These are phyloP conservation scores for Poa annua DNA, from an alignment of 176 grass and related monocot species.

Conservation along the genomic window DNA sequence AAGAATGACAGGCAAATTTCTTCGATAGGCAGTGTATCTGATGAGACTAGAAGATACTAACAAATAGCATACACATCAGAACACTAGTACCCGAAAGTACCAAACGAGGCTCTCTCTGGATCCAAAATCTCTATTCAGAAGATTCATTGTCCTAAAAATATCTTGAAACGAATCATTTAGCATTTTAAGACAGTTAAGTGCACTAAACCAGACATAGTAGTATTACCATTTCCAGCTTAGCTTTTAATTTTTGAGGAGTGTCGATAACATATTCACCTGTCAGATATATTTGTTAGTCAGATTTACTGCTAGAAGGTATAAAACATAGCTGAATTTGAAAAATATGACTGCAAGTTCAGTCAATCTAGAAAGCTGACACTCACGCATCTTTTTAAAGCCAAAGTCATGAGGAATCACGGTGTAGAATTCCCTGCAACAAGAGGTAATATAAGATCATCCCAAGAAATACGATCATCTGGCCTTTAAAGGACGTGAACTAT, in stretches of 20 bases:
- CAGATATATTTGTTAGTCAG: conserved; percentile 42
- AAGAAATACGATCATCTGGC: not conserved
- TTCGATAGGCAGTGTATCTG: conserved; percentile 9
- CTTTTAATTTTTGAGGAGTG: conserved; percentile 88
- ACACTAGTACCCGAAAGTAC: not conserved
- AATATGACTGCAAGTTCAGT: conserved; percentile 11
- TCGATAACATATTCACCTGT: conserved; percentile 91
- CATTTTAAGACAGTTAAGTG: conserved; percentile 9
- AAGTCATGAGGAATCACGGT: conserved; percentile 99
- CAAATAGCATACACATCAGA: conserved; percentile 1
- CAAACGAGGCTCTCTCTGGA: not conserved
- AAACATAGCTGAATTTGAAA: conserved; percentile 32
- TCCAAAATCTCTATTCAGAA: not conserved
- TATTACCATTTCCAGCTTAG: conserved; percentile 93
- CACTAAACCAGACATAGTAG: conserved; percentile 28
- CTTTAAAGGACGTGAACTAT: not conserved
- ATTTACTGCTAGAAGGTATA: conserved; percentile 35
- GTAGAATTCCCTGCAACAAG: conserved; percentile 59
- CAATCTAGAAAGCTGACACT: conserved; percentile 51
- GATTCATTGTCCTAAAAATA: conserved; percentile 3
- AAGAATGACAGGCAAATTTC: conserved; percentile 30
- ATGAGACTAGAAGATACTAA: not conserved
- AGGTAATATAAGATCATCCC: conserved; percentile 25
- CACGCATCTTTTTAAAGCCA: conserved; percentile 92
- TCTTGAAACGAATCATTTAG: conserved; percentile 1